Evolutionary conservation across 192 early-diverging fungal species (phyloP), one percentile per base, ranked within the genome.

Genomic region (Coemansia sp.): DNA sequence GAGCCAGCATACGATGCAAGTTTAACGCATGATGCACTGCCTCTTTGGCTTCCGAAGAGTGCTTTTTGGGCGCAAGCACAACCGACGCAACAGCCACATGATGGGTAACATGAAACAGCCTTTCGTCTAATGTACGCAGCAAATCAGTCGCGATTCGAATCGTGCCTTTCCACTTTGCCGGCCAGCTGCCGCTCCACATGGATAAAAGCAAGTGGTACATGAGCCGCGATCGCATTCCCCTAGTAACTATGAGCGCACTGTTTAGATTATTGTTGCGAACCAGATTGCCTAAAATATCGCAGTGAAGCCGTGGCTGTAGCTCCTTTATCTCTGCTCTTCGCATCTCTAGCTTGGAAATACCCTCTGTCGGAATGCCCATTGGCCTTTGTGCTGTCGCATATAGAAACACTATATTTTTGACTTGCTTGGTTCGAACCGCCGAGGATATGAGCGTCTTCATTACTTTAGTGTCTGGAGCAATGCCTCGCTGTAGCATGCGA

Each of bases 61-160:
- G 26, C 23, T 3, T 13, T 5, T 28, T 12, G 8, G 6, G 38
- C 19, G 57, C 53, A 6, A 9, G 15, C 10, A 67, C 16, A 28
- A 63, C 51, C 3, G 59, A 9, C n/a, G 31, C 20, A 3, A 67
- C 38, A 0, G 53, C 70, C 30, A 59, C 15, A 30, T 58, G 63
- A 41, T 73, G 70, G 0, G 64, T 73, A 6, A 64, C 58, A 20
- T 73, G 70, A 16, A 67, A 47, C 9, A 67, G 28, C 14, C 19
- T 40, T 33, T 23, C 37, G 13, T 52, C 45, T 14, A 58, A 16
- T 16, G 50, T 44, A 7, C 8, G 19, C 14, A 67, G 31, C 51
- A 55, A 4, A 26, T 26, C 23, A 26, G 23, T 26, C 23, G 23
- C 23, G 23, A 26, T 26, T 26, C 23, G 23, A 4, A 26, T 4